Conservation (phyloP, 306 rosid species). For the Vachellia collinsii region DNA sequence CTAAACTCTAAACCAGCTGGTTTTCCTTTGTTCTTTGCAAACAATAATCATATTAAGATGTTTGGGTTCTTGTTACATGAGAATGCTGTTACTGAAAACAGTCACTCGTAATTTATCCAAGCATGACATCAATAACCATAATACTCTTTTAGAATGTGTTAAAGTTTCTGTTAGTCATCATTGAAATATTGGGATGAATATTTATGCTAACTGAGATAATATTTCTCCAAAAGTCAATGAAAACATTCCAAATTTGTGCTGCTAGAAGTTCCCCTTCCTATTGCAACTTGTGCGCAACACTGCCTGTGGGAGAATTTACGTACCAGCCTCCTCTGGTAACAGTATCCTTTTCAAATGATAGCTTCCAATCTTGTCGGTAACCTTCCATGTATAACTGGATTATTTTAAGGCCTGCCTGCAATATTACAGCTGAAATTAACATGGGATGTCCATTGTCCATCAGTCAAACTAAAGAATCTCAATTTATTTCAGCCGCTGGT, state of each 20-base stretch:
- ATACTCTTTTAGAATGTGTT: neutral
- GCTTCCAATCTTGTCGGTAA: slow-evolving; percentile 66
- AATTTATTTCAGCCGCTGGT: slow-evolving; percentile 10
- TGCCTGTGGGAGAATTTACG: slow-evolving; percentile 23
- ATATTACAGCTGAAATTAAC: slow-evolving; percentile 39
- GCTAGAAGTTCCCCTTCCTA: neutral
- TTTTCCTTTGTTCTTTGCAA: slow-evolving; percentile 10
- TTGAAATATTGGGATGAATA: neutral
- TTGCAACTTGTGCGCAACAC: too few species aligned
- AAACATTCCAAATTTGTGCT: neutral
- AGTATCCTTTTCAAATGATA: slow-evolving; percentile 81
- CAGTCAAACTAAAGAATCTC: slow-evolving; percentile 14
- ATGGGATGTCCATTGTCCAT: neutral
- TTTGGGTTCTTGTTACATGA: neutral
- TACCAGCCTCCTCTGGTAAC: slow-evolving; percentile 87
- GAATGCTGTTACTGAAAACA: neutral
- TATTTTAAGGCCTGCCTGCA: slow-evolving; percentile 86
- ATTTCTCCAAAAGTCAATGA: neutral
- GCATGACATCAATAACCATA: slow-evolving; percentile 5
- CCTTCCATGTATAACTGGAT: slow-evolving; percentile 85
- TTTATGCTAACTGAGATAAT: neutral
- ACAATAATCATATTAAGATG: slow-evolving; percentile 2
- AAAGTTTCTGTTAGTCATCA: neutral
- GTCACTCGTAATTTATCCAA: neutral
- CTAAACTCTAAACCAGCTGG: slow-evolving; percentile 15